phyloP scores from a whole-genome alignment of 2,329 filamentous ascomycete species.

The Aspergillus sclerotialis region DNA sequence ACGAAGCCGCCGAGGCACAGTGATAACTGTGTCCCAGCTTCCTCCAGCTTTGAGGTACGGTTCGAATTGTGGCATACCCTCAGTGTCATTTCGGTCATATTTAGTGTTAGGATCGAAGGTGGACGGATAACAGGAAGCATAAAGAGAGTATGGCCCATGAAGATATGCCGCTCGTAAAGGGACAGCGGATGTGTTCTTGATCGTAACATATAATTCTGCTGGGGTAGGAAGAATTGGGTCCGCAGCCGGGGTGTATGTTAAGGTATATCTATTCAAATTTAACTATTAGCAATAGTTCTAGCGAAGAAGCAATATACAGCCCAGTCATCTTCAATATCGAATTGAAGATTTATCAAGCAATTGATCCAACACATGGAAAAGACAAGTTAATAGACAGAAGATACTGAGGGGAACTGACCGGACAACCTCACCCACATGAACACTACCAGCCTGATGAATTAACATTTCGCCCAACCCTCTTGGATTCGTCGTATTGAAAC shows the following conservation, averaged over 20 bases:
- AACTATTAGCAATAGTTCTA: conserved; percentile 2
- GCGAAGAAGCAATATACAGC: not conserved
- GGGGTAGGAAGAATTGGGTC: conserved; percentile 89
- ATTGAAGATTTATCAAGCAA: no score
- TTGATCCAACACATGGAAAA: not conserved
- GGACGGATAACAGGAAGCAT: conserved; percentile 76
- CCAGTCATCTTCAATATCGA: no score
- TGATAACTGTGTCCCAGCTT: conserved; percentile 71
- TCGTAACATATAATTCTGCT: conserved; percentile 69
- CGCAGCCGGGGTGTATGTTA: conserved; percentile 83
- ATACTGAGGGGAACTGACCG: conserved; percentile 49
- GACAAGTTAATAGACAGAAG: not conserved
- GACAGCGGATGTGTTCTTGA: conserved; percentile 87
- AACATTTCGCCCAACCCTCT: conserved; percentile 54
- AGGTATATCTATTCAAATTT: conserved; percentile 52
- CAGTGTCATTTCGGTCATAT: conserved; percentile 59
- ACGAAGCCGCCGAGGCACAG: conserved; percentile 71
- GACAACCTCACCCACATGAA: conserved; percentile 91
- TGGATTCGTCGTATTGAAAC: conserved; percentile 14
- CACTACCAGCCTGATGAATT: conserved; percentile 80
- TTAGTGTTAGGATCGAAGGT: conserved; percentile 77
- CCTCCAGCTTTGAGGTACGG: conserved; percentile 94
- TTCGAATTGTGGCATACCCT: conserved; percentile 85
- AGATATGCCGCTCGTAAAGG: conserved; percentile 91
- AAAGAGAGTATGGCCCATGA: conserved; percentile 89